Percentiles rank a stretch among this genome's conserved stretches.
Evolutionary conservation across 1,284 basidiomycete genomes (phyloP).

Genomic region (Leccinum subfulvum): DNA sequence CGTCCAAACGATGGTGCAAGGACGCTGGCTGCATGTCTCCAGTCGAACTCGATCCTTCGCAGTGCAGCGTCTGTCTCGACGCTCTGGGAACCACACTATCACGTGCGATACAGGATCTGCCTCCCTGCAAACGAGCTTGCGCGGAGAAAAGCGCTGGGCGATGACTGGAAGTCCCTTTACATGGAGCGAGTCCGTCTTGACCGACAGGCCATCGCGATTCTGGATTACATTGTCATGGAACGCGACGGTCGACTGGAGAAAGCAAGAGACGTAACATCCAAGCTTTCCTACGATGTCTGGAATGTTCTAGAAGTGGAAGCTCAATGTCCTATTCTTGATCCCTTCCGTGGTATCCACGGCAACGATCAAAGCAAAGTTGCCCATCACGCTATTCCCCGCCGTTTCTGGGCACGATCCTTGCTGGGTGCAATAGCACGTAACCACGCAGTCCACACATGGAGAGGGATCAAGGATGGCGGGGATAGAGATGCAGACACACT

Average conservation of each 20-base stretch:
- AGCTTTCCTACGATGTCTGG: slow-evolving; percentile 51
- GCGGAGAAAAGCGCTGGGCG: slow-evolving; percentile 30
- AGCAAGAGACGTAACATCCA: slow-evolving; percentile 37
- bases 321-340: slow-evolving; percentile 35
- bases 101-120: slow-evolving; percentile 43
- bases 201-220: slow-evolving; percentile 37
- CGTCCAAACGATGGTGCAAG: slow-evolving; percentile 21
- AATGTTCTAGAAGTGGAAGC: slow-evolving; percentile 45
- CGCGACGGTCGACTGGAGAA: slow-evolving; percentile 36
- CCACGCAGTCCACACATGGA: slow-evolving; percentile 46
- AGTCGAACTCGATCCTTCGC: slow-evolving; percentile 24
- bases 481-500: slow-evolving; percentile 35
- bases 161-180: slow-evolving; percentile 50
- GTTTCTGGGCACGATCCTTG: slow-evolving; percentile 53
- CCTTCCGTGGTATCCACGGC: slow-evolving; percentile 27
- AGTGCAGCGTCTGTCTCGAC: slow-evolving; percentile 27
- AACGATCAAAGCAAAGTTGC: slow-evolving; percentile 16
- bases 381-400: slow-evolving; percentile 44
- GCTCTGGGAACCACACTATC: slow-evolving; percentile 55
- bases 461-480: slow-evolving; percentile 22
- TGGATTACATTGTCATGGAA: slow-evolving; percentile 41
- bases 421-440: slow-evolving; percentile 45
- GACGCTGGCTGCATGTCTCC: slow-evolving; percentile 29
- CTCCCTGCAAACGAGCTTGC: slow-evolving; percentile 37
- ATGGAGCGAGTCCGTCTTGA: slow-evolving; percentile 44